Evolutionary conservation across 805 yeast species (phyloP).

Genomic region (Kodamaea neixiangensis): DNA sequence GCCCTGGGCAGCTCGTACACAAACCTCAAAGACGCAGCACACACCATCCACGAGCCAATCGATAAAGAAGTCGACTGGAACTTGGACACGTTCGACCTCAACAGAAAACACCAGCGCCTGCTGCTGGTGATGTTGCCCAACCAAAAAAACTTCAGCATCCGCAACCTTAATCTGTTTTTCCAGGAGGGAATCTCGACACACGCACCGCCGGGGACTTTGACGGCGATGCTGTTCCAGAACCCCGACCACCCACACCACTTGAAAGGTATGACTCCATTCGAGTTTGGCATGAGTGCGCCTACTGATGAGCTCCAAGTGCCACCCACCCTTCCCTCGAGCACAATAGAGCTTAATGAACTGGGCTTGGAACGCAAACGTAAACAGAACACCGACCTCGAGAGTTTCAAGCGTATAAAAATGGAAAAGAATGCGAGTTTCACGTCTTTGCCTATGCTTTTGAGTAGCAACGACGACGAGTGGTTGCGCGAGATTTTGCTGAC

Average conservation of each 20-base stretch:
- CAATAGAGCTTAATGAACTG: conserved; percentile 1
- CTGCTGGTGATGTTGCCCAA: conserved; percentile 7
- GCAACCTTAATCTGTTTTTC: conserved; percentile 17
- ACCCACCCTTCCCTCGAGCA: conserved; percentile 9
- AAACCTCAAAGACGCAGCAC: conserved; percentile 47
- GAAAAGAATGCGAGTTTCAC: conserved; percentile 11
- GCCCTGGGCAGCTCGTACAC: conserved; percentile 62
- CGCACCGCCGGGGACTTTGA: conserved; percentile 9
- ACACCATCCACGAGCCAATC: conserved; percentile 8
- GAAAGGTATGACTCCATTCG: conserved; percentile 44
- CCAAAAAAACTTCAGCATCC: conserved; percentile 9
- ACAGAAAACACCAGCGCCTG: conserved; percentile 11
- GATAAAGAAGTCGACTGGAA: conserved; percentile 24
- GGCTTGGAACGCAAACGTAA: conserved; percentile 5
- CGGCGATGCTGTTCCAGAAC: conserved; percentile 30
- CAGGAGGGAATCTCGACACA: conserved; percentile 8
- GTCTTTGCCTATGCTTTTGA: conserved; percentile 7
- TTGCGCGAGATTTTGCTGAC: conserved; percentile 67
- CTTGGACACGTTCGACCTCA: conserved; percentile 31
- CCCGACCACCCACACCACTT: conserved; percentile 42
- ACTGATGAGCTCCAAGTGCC: conserved; percentile 3
- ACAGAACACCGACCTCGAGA: neutral
- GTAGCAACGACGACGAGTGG: conserved; percentile 54
- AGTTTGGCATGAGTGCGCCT: conserved; percentile 21
- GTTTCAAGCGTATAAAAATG: conserved; percentile 9